Conservation (phyloP, 2,329 filamentous ascomycete species). For the Triangularia setosa region DNA sequence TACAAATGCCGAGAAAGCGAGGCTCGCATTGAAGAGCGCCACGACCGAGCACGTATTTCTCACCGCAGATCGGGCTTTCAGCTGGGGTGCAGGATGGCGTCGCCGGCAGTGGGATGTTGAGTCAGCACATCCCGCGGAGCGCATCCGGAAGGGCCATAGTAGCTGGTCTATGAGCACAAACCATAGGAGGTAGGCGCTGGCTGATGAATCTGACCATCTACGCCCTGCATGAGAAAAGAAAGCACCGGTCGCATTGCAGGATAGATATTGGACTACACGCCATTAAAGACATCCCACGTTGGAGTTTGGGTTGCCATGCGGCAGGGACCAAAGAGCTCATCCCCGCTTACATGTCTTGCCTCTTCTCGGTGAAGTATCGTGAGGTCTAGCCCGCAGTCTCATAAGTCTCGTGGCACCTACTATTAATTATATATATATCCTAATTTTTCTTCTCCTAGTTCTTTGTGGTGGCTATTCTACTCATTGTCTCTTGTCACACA, state of each 20-base stretch:
- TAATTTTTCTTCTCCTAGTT: not conserved
- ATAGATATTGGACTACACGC: not conserved
- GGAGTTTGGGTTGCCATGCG: not conserved
- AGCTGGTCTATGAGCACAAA: not conserved
- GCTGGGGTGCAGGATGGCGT: not conserved
- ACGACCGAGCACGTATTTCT: not conserved
- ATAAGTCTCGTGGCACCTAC: not conserved
- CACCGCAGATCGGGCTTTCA: not conserved
- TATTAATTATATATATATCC: not conserved
- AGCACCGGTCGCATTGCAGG: not conserved
- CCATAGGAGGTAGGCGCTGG: not conserved
- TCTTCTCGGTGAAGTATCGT: not conserved
- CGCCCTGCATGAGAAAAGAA: not conserved
- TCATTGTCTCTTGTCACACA: not conserved
- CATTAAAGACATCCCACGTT: not conserved
- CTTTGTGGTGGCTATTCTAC: no score
- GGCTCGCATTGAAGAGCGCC: not conserved
- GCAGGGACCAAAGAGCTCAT: not conserved
- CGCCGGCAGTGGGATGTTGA: not conserved
- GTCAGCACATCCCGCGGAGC: not conserved
- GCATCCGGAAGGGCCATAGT: not conserved
- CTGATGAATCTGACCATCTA: no score
- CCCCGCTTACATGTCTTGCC: not conserved
- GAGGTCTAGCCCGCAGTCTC: not conserved
- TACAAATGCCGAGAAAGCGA: not conserved